A percentile compares a stretch with the other conserved stretches of the same genome.
phyloP scores from a whole-genome alignment of 345 rosid species.

The Diplotaxis tenuifolia region DNA sequence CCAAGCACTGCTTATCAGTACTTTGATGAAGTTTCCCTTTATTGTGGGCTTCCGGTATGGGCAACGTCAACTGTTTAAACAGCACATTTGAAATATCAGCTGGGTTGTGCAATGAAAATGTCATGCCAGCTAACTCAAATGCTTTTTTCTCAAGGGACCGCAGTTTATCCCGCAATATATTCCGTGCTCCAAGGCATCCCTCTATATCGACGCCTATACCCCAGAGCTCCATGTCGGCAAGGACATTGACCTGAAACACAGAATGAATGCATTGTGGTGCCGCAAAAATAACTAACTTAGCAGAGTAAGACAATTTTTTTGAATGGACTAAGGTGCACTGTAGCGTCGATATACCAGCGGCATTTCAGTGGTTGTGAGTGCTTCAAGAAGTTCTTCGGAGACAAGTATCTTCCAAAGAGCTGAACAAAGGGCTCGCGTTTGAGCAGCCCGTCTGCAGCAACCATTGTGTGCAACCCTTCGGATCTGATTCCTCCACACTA shows the following conservation, averaged over 20 bases:
- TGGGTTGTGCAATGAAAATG: slow-evolving; percentile 71
- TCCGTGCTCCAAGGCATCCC: slow-evolving; percentile 76
- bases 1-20: slow-evolving; percentile 87
- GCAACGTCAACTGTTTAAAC: slow-evolving; percentile 73
- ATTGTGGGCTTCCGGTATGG: slow-evolving; percentile 53
- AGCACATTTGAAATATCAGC: slow-evolving; percentile 93
- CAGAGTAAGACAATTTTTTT: slow-evolving; percentile 9
- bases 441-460: slow-evolving; percentile 93
- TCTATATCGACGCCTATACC: slow-evolving; percentile 94
- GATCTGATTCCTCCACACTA: slow-evolving; percentile 85
- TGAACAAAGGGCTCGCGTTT: slow-evolving; percentile 68
- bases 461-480: slow-evolving; percentile 93
- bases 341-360: slow-evolving; percentile 60
- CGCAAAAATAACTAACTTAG: not conserved
- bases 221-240: slow-evolving; percentile 95
- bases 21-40: slow-evolving; percentile 89
- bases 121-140: slow-evolving; percentile 73
- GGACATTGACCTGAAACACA: slow-evolving; percentile 68
- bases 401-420: slow-evolving; percentile 84
- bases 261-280: slow-evolving; percentile 5
- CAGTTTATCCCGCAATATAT: slow-evolving; percentile 63
- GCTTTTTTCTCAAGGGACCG: slow-evolving; percentile 84
- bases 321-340: not conserved
- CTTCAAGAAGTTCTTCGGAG: slow-evolving; percentile 67
- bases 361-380: slow-evolving; percentile 64